Evolutionary conservation across 2,329 filamentous ascomycete species (phyloP).

Genomic region (Aspergillus flavus): DNA sequence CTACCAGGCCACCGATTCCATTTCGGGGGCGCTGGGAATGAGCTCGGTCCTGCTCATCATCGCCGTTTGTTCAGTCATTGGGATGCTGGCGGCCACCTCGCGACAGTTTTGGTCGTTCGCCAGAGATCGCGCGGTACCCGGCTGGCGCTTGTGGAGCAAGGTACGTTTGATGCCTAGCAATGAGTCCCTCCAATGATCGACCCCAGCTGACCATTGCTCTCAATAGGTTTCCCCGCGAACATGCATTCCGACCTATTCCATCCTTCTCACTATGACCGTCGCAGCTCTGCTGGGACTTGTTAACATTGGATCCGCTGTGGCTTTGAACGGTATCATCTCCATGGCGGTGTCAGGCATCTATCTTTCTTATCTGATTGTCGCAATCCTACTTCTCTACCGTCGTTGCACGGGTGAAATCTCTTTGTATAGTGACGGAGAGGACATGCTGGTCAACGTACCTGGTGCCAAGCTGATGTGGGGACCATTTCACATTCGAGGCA

Average conservation of each 20-base stretch:
- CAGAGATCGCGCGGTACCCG: conserved; percentile 30
- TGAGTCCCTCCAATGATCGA: background rate
- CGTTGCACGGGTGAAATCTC: conserved; percentile 27
- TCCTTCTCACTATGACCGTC: conserved; percentile 29
- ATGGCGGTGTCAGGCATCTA: conserved; percentile 38
- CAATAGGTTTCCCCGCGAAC: conserved; percentile 25
- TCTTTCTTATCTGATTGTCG: conserved; percentile 33
- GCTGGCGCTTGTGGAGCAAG: conserved; percentile 32
- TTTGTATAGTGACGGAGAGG: conserved; percentile 19
- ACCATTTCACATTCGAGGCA: conserved; percentile 29
- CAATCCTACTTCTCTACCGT: conserved; percentile 29
- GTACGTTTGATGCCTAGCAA: conserved; percentile 14
- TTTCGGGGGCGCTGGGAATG: conserved; percentile 29
- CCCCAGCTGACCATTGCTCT: background rate
- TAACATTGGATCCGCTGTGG: conserved; percentile 35
- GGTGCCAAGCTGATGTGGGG: conserved; percentile 34
- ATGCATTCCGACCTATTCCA: conserved; percentile 30
- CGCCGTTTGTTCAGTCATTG: conserved; percentile 36
- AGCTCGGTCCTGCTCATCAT: conserved; percentile 32
- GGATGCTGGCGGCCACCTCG: conserved; percentile 49
- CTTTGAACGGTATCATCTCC: conserved; percentile 36
- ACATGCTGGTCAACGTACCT: conserved; percentile 26
- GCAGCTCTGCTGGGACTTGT: conserved; percentile 36
- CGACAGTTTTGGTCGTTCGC: conserved; percentile 38
- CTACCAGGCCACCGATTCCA: conserved; percentile 32